Evolutionary conservation across 768 basidiomycete species (phyloP).

Genomic region (Amanita polypyramis): DNA sequence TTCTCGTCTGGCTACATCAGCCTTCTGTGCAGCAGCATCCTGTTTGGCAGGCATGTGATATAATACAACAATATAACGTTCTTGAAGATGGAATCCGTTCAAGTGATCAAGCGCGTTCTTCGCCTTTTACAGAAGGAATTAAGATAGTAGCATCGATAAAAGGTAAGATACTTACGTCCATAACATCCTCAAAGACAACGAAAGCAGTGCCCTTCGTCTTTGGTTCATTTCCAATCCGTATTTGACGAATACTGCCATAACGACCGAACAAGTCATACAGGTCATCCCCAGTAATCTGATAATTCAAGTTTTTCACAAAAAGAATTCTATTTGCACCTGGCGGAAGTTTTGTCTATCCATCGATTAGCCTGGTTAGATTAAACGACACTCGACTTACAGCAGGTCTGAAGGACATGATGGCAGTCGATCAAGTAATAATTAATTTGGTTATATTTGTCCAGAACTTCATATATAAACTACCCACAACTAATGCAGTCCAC

Average conservation of each 20-base stretch:
- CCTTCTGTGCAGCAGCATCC: slow-evolving; percentile 87
- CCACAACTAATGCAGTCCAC: not conserved
- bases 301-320: slow-evolving; percentile 90
- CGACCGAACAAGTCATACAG: slow-evolving; percentile 95
- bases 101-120: slow-evolving; percentile 95
- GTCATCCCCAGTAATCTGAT: slow-evolving; percentile 88
- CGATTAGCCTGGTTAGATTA: slow-evolving; percentile 3
- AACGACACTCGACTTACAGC: slow-evolving; percentile 33
- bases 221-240: slow-evolving; percentile 83
- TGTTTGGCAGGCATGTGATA: slow-evolving; percentile 99
- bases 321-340: slow-evolving; percentile 87
- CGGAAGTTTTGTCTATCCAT: slow-evolving; percentile 67
- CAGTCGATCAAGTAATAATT: not conserved
- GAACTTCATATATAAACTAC: not conserved
- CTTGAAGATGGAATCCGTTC: slow-evolving; percentile 97
- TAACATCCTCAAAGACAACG: slow-evolving; percentile 92
- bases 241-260: slow-evolving; percentile 93
- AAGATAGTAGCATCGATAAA: slow-evolving; percentile 1
- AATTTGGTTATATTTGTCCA: not conserved
- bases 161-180: slow-evolving; percentile 57
- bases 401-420: slow-evolving; percentile 58
- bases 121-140: slow-evolving; percentile 44
- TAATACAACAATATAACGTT: slow-evolving; percentile 95
- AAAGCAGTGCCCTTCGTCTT: slow-evolving; percentile 96
- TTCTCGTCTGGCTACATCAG: slow-evolving; percentile 84